Base-by-base conservation (phyloP, 176 grass and related monocot species). In the Triticum urartu region DNA sequence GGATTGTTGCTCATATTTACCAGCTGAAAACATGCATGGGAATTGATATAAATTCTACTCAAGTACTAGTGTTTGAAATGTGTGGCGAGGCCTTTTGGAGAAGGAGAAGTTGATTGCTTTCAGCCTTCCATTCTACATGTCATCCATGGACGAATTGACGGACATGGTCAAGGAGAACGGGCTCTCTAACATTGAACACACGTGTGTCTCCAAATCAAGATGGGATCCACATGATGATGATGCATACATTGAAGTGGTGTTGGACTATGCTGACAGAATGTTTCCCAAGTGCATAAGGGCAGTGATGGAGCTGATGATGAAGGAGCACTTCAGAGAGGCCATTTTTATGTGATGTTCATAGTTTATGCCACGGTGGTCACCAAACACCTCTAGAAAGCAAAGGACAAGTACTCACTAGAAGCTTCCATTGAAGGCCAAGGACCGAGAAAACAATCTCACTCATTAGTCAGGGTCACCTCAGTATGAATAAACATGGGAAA, bases 91-190 rank as follows among this genome's bases (percentile, higher is more conserved):
- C 13, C 81, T 40, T 6, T 18, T 90, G 3, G 85, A 84, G 11
- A 39, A 81, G 35, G 50, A 71, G 17, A 92, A 89, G 34, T 12
- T 87, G 84, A 68, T 54, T 33, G 75, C 81, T 11, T 92, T 92
- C 39, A 86, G 89, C 80, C 11, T 89, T 48, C 90, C 87, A 54
- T 35, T 85, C 60, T 94, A 94, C 43, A 20, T 48, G 26, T 80
- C 92, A 38, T 91, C 89, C 1, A 35, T 82, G 38, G 68, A 91
- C 34, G 92, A 94, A 77, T 80, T 78, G 7, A 77, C 68, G 35
- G 48, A 12, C 2, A 38, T 85, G 14, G 74, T 91, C 21, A 25
- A 68, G 5, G 0, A 40, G 18, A 36, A 54, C 15, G 76, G 45
- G 15, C 35, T 84, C 5, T 85, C 87, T 18, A 43, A 89, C 21